Conservation (phyloP, 2,329 filamentous ascomycete species). For the Penicillium frequentans region DNA sequence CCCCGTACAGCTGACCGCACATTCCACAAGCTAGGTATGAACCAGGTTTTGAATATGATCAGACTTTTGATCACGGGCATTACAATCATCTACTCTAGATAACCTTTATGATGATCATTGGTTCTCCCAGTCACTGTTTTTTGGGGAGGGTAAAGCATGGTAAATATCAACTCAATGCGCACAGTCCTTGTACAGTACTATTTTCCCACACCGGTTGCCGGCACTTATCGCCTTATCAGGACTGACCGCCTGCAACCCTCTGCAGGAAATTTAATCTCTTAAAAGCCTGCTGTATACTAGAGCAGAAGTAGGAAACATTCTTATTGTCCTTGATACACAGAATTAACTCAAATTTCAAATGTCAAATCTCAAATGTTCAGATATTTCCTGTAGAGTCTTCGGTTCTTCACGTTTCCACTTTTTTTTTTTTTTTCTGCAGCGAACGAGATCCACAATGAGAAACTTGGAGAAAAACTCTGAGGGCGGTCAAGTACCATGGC, state of each 20-base stretch:
- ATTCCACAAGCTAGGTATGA: background rate
- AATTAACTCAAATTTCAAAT: background rate
- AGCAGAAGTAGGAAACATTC: background rate
- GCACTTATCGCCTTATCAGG: constrained; percentile 3
- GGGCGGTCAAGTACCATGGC: constrained; percentile 10
- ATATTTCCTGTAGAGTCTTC: background rate
- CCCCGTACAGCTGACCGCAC: background rate
- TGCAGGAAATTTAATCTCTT: background rate
- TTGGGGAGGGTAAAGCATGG: background rate
- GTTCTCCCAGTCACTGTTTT: background rate
- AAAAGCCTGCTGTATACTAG: background rate
- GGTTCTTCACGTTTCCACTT: background rate
- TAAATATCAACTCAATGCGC: background rate
- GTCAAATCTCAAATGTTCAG: background rate
- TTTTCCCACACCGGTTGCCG: background rate
- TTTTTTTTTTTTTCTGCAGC: background rate
- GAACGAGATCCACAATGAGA: background rate
- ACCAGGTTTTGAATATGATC: background rate
- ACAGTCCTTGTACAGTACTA: background rate
- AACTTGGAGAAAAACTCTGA: constrained; percentile 13
- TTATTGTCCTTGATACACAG: background rate
- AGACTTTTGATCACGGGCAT: background rate
- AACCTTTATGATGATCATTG: background rate
- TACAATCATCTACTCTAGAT: background rate
- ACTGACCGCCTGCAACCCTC: constrained; percentile 10